Conservation (phyloP, 208 protist species). For the Trypanosoma platydactyli region DNA sequence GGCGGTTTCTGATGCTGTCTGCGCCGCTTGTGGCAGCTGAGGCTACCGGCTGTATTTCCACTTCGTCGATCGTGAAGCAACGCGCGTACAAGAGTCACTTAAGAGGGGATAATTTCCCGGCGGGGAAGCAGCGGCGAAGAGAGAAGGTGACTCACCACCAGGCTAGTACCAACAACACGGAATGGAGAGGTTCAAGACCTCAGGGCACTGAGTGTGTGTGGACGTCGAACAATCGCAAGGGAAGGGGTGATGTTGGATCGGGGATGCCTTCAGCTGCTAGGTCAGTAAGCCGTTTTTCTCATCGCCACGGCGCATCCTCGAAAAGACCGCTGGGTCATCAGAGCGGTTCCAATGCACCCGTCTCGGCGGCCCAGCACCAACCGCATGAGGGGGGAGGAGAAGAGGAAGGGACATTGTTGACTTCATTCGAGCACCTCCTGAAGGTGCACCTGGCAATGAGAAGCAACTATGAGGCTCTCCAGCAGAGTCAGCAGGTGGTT, state of each 20-base stretch:
- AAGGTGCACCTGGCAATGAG: slow-evolving; percentile 33
- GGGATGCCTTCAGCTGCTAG: too few relatives aligned
- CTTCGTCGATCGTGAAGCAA: neutral
- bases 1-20: neutral
- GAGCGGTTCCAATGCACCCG: neutral
- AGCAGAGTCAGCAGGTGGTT: slow-evolving; percentile 26
- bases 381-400: neutral
- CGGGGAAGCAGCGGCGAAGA: neutral
- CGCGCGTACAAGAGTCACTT: slow-evolving; percentile 3
- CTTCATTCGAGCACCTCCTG: slow-evolving; percentile 36
- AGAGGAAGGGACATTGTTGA: neutral
- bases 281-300: slow-evolving; percentile 14
- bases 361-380: neutral
- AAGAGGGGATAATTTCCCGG: neutral
- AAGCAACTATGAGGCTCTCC: slow-evolving; percentile 45
- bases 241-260: too few relatives aligned
- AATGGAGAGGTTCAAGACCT: too few relatives aligned
- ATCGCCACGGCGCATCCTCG: slow-evolving; percentile 2
- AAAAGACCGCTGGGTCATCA: neutral
- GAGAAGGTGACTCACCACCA: neutral
- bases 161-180: too few relatives aligned
- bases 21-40: neutral
- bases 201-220: too few relatives aligned
- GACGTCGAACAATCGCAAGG: too few relatives aligned
- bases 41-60: neutral